Conservation (phyloP, 2,329 filamentous ascomycete genomes). For the Zymoseptoria tritici region DNA sequence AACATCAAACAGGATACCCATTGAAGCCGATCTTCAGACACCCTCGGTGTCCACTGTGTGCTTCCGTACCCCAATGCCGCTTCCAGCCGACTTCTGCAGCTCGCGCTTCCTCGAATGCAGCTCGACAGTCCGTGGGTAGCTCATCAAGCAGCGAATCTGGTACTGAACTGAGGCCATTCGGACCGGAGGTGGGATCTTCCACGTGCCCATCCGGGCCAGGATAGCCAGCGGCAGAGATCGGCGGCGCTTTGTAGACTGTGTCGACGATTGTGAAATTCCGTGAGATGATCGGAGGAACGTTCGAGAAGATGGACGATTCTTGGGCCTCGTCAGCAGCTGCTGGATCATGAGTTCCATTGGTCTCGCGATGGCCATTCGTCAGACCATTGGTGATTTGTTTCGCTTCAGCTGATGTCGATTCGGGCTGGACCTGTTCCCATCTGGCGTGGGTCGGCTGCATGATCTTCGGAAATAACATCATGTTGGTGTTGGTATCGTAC, state of each 20-base stretch:
- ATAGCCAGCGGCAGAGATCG: slow-evolving; percentile 50
- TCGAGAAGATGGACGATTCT: slow-evolving; percentile 40
- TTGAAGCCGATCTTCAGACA: slow-evolving; percentile 42
- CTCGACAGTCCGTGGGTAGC: slow-evolving; percentile 62
- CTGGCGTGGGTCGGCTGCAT: slow-evolving; percentile 86
- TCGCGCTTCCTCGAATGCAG: slow-evolving; percentile 62
- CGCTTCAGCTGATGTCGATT: slow-evolving; percentile 2
- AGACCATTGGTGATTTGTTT: slow-evolving; percentile 22
- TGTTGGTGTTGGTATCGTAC: slow-evolving; percentile 92
- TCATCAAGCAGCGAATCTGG: slow-evolving; percentile 58
- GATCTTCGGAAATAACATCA: slow-evolving; percentile 75
- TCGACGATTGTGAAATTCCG: slow-evolving; percentile 58
- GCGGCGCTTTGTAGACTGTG: slow-evolving; percentile 51
- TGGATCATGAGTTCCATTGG: slow-evolving; percentile 17
- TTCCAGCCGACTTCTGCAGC: slow-evolving; percentile 65
- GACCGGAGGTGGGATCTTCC: slow-evolving; percentile 38
- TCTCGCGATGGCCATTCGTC: slow-evolving; percentile 16
- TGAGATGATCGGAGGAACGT: slow-evolving; percentile 51
- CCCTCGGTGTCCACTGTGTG: slow-evolving; percentile 43
- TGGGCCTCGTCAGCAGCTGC: slow-evolving; percentile 12
- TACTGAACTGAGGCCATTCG: slow-evolving; percentile 55
- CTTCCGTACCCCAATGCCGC: slow-evolving; percentile 64
- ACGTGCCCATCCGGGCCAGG: slow-evolving; percentile 51
- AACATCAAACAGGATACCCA: slow-evolving; percentile 42
- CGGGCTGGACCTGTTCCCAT: slow-evolving; percentile 63